These are phyloP conservation scores for Tubosaeta brunneosetosa DNA, from an alignment of 768 basidiomycete species.

Conservation along the genomic window DNA sequence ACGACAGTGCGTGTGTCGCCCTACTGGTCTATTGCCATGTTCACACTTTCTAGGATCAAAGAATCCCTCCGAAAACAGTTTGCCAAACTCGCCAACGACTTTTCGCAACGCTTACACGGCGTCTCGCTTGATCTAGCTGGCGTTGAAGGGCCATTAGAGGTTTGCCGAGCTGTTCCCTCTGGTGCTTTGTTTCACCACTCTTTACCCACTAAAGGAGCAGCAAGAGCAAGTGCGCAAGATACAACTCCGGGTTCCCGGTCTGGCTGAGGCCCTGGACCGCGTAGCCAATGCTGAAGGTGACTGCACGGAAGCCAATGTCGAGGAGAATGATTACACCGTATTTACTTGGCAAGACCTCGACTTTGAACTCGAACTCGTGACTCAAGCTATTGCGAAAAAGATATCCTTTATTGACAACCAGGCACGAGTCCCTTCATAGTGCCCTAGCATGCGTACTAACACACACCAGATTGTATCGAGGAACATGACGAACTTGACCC, in stretches of 20 bases:
- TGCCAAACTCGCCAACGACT: slow-evolving; percentile 72
- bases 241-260: slow-evolving; percentile 59
- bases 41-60: slow-evolving; percentile 59
- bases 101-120: slow-evolving; percentile 59
- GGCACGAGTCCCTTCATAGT: slow-evolving; percentile 35
- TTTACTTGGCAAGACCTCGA: slow-evolving; percentile 85
- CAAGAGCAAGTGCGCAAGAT: slow-evolving; percentile 62
- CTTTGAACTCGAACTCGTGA: slow-evolving; percentile 82
- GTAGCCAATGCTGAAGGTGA: slow-evolving; percentile 67
- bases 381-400: slow-evolving; percentile 80
- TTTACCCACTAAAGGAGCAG: slow-evolving; percentile 52
- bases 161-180: slow-evolving; percentile 23
- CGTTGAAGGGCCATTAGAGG: slow-evolving; percentile 75
- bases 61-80: slow-evolving; percentile 73
- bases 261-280: slow-evolving; percentile 52
- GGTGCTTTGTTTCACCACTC: slow-evolving; percentile 7
- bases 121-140: slow-evolving; percentile 70
- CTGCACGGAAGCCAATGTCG: slow-evolving; percentile 84
- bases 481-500: slow-evolving; percentile 91
- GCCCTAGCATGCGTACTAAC: slow-evolving; percentile 9
- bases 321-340: slow-evolving; percentile 95
- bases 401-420: slow-evolving; percentile 97
- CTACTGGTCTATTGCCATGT: not conserved
- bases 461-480: slow-evolving; percentile 77
- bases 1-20: slow-evolving; percentile 57